Conservation (phyloP, 768 basidiomycete genomes). For the Tephrocybe sp. region DNA sequence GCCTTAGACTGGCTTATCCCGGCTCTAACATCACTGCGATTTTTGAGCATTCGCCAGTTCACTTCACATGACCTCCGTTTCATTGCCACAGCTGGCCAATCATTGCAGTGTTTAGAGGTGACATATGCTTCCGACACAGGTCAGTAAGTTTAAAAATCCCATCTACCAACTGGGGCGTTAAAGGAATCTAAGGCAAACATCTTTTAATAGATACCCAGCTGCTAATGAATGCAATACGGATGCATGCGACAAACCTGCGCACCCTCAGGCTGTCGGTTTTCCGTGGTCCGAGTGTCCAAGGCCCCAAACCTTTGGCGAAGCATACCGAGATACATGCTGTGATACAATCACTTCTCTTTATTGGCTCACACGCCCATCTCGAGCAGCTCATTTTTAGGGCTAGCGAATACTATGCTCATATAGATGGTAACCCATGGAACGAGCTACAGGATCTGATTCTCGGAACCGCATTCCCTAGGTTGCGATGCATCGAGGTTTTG, state of each 20-base stretch:
- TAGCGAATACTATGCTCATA: background rate
- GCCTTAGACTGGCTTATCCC: slow-evolving; percentile 8
- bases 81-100: slow-evolving; percentile 3
- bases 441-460: slow-evolving; percentile 6
- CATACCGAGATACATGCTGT: background rate
- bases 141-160: background rate
- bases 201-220: background rate
- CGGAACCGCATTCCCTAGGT: background rate
- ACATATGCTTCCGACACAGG: background rate
- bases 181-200: background rate
- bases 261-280: background rate
- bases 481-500: slow-evolving; percentile 6
- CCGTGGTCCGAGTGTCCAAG: no score
- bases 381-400: background rate
- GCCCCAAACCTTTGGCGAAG: background rate
- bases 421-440: background rate
- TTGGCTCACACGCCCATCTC: slow-evolving; percentile 1
- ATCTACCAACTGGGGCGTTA: no score
- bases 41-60: background rate
- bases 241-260: slow-evolving; percentile 3
- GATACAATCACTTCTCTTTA: slow-evolving; percentile 2
- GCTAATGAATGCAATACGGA: slow-evolving; percentile 1
- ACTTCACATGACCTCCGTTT: background rate
- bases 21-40: slow-evolving; percentile 9
- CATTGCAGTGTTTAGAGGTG: slow-evolving; percentile 5